Evolutionary conservation across 192 early-diverging fungal genomes (phyloP), one percentile per base, ranked within the genome.

Genomic region (Umbelopsis sp.): DNA sequence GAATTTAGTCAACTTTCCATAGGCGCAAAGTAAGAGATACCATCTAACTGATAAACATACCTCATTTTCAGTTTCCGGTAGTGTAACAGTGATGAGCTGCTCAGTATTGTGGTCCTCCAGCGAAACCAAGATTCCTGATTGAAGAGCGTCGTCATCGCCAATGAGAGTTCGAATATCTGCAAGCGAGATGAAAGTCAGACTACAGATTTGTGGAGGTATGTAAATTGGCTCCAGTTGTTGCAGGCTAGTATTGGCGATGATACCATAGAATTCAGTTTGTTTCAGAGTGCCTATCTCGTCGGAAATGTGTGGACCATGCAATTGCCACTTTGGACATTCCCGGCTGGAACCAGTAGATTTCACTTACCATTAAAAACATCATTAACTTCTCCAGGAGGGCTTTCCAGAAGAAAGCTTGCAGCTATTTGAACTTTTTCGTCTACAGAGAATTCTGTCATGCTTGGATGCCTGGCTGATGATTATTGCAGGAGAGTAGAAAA

Each of bases 341-440:
- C 47, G 66, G 41, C 38, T 67, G 66, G 41, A 31, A 21, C 3
- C 1, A 67, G 65, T 21, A 36, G 4, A 62, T 12, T 34, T 43
- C 34, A 32, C 75, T 68, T 88, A 96, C 96, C 96, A 72, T 96
- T 97, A 73, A 94, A 96, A 29, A 99, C 96, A 81, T 97, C 94
- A 82, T 93, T 93, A 9, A 97, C 87, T 86, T 99, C 96, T 47
- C 97, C 97, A 10, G 97, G 97, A n/a, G 97, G 97, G 66, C 92
- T 91, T 50, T 92, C 86, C 52, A 93, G 81, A 16, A 97, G 83
- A 70, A 97, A 92, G 26, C 83, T 76, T 26, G 89, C 85, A 25
- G 91, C 91, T 75, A 92, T 93, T 74, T 89, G 86, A 52, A 94
- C 83, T 75, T 87, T 91, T 67, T 91, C 87, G 68, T 91, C 86